Conservation (phyloP, 768 basidiomycete genomes). For the Dendrothele bispora region DNA sequence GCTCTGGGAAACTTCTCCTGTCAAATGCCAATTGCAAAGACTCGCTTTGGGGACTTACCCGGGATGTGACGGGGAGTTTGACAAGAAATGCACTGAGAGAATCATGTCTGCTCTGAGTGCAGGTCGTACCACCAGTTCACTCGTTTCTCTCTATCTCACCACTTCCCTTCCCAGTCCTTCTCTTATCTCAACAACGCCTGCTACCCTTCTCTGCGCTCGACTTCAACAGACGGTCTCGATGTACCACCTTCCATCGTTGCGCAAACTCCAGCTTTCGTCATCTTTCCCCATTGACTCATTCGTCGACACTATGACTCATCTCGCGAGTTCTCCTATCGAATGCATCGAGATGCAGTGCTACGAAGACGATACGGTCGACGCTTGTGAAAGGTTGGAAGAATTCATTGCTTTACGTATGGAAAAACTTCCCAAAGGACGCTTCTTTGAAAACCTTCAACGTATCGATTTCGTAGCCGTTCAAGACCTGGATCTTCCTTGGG, state of each 20-base stretch:
- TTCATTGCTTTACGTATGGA: constrained; percentile 55
- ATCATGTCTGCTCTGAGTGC: constrained; percentile 63
- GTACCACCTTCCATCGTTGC: constrained; percentile 50
- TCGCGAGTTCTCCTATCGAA: constrained; percentile 61
- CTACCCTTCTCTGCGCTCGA: constrained; percentile 41
- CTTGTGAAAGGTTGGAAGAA: constrained; percentile 54
- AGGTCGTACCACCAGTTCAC: constrained; percentile 54
- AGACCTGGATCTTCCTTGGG: too few relatives aligned
- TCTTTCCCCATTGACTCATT: constrained; percentile 63
- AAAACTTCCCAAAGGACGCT: constrained; percentile 43
- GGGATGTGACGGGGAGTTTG: constrained; percentile 52
- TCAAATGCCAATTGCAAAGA: constrained; percentile 51
- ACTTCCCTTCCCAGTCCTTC: too few relatives aligned
- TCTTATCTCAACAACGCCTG: too few relatives aligned
- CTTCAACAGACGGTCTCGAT: constrained; percentile 41
- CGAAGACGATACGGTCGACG: constrained; percentile 63
- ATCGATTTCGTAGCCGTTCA: too few relatives aligned
- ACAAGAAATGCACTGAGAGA: constrained; percentile 54
- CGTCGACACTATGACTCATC: constrained; percentile 56
- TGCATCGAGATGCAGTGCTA: constrained; percentile 57
- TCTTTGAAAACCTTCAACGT: constrained; percentile 48
- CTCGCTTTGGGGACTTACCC: constrained; percentile 60
- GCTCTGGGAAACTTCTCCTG: constrained; percentile 52
- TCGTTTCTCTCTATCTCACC: constrained; percentile 56
- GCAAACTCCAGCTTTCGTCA: constrained; percentile 58